Conservation (phyloP, 1,284 basidiomycete genomes). For the Calocybe gambosa region DNA sequence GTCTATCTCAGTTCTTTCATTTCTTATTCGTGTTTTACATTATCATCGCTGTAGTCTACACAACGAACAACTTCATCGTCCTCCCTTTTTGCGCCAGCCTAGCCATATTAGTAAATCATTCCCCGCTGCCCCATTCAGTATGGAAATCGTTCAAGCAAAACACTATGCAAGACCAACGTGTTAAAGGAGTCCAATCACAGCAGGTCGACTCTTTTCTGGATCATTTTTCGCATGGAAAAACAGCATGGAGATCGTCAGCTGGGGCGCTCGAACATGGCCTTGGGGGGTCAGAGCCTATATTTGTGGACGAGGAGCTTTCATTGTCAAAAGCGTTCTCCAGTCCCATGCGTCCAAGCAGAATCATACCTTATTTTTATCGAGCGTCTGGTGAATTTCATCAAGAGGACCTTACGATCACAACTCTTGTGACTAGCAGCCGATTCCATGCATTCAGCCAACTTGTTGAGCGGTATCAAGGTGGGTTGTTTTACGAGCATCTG, state of each 20-base stretch:
- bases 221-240: slow-evolving; percentile 12
- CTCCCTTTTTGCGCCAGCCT: slow-evolving; percentile 20
- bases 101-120: slow-evolving; percentile 17
- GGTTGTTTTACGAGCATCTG: slow-evolving; percentile 4
- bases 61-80: slow-evolving; percentile 27
- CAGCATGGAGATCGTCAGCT: slow-evolving; percentile 24
- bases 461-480: slow-evolving; percentile 68
- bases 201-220: slow-evolving; percentile 11
- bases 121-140: slow-evolving; percentile 18
- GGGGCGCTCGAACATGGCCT: slow-evolving; percentile 21
- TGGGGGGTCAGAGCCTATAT: slow-evolving; percentile 22
- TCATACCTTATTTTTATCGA: slow-evolving; percentile 77
- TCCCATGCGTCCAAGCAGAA: slow-evolving; percentile 63
- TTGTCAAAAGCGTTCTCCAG: slow-evolving; percentile 64
- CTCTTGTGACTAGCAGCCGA: slow-evolving; percentile 74
- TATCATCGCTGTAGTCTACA: slow-evolving; percentile 31
- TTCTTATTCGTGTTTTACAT: slow-evolving; percentile 25
- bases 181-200: slow-evolving; percentile 9
- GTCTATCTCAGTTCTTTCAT: slow-evolving; percentile 13
- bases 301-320: slow-evolving; percentile 38
- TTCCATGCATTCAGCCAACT: slow-evolving; percentile 67
- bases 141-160: slow-evolving; percentile 11
- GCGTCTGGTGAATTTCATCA: slow-evolving; percentile 42
- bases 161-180: slow-evolving; percentile 5
- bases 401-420: slow-evolving; percentile 78